Conservation (phyloP, 1,139 yeast species). For the Yarrowia galli region DNA sequence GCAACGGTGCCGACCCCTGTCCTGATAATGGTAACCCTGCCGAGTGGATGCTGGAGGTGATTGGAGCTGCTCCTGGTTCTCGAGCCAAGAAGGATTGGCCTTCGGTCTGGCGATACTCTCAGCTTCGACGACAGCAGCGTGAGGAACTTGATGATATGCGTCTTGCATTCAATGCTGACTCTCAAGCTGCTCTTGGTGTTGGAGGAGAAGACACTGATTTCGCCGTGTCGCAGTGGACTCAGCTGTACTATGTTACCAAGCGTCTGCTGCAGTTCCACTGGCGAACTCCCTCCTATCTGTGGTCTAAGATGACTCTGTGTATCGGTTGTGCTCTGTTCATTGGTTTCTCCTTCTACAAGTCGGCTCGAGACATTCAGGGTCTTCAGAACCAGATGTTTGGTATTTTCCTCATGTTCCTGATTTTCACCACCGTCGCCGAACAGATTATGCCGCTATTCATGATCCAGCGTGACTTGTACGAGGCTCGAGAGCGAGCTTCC, state of each 20-base stretch:
- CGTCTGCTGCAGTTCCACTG: slow-evolving; percentile 54
- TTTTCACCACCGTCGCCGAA: slow-evolving; percentile 63
- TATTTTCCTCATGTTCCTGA: slow-evolving; percentile 62
- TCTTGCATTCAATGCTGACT: slow-evolving; percentile 1
- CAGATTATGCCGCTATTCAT: slow-evolving; percentile 60
- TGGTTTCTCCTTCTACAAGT: slow-evolving; percentile 58
- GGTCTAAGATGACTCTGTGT: slow-evolving; percentile 57
- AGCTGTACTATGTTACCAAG: slow-evolving; percentile 52
- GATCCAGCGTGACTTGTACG: slow-evolving; percentile 60
- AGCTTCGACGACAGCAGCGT: slow-evolving; percentile 28
- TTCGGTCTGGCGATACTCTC: slow-evolving; percentile 39
- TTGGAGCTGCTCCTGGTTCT: slow-evolving; percentile 78
- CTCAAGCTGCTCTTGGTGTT: slow-evolving; percentile 9
- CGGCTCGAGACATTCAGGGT: slow-evolving; percentile 49
- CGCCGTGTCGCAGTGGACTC: slow-evolving; percentile 57
- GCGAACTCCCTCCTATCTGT: slow-evolving; percentile 57
- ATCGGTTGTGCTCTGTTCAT: slow-evolving; percentile 59
- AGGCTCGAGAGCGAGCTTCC: slow-evolving; percentile 67
- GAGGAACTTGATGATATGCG: slow-evolving; percentile 6
- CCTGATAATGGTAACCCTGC: slow-evolving; percentile 79
- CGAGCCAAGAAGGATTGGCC: slow-evolving; percentile 39
- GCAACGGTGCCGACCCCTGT: slow-evolving; percentile 69
- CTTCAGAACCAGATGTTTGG: slow-evolving; percentile 52
- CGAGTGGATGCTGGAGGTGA: slow-evolving; percentile 82
- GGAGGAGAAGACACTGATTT: slow-evolving; percentile 55